A percentile compares a stretch with the other conserved stretches of the same genome.
phyloP scores from a whole-genome alignment of 805 yeast species.

The Alloascoidea africana region DNA sequence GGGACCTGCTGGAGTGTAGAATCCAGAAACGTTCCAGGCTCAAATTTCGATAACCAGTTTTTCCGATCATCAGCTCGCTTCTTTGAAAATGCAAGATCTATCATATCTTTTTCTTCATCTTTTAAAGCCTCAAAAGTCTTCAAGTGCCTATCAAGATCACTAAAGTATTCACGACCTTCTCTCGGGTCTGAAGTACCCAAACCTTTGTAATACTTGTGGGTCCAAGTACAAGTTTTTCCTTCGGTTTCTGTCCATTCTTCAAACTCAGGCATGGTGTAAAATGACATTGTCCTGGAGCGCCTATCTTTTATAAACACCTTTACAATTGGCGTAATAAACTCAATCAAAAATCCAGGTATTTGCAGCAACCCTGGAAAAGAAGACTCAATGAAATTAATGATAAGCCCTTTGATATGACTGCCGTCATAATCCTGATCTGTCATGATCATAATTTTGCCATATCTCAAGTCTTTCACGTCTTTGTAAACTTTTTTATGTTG shows the following conservation, averaged over 20 bases:
- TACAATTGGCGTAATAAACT: constrained; percentile 92
- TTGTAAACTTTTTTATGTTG: constrained; percentile 83
- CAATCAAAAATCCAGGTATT: constrained; percentile 83
- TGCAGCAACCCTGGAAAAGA: constrained; percentile 88
- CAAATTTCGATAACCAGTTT: constrained; percentile 85
- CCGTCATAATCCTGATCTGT: constrained; percentile 99
- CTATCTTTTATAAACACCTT: constrained; percentile 34
- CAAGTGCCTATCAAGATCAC: constrained; percentile 71
- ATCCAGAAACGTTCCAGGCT: constrained; percentile 86
- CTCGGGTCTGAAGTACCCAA: constrained; percentile 82
- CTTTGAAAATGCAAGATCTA: constrained; percentile 89
- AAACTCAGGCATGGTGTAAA: constrained; percentile 92
- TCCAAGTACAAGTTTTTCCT: constrained; percentile 64
- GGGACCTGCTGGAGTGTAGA: constrained; percentile 66
- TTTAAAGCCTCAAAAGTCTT: constrained; percentile 73
- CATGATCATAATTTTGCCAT: constrained; percentile 97
- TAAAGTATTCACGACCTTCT: constrained; percentile 82
- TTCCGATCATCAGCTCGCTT: constrained; percentile 94
- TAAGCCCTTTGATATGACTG: constrained; percentile 89
- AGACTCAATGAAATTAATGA: constrained; percentile 84
- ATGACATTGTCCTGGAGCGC: constrained; percentile 47
- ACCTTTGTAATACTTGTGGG: constrained; percentile 95
- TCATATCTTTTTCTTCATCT: constrained; percentile 58
- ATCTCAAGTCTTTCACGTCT: constrained; percentile 60
- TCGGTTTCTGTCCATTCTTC: constrained; percentile 85